Conservation (phyloP, 805 yeast species). For the Saturnispora kantuleensis region DNA sequence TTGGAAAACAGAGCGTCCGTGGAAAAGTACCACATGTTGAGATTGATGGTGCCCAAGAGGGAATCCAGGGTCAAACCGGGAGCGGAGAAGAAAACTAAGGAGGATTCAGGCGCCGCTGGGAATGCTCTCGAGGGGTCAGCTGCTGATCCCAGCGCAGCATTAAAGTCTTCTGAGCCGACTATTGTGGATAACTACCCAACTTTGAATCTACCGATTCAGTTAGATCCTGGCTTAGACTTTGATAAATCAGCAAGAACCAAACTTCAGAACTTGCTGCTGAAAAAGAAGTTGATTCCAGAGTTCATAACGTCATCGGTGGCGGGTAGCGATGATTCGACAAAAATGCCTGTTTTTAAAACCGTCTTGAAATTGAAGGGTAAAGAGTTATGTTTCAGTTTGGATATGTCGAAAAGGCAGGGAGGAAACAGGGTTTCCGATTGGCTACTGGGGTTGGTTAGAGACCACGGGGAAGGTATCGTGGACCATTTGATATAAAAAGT, state of each 20-base stretch:
- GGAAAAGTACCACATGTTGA: slow-evolving; percentile 50
- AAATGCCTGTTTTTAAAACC: slow-evolving; percentile 17
- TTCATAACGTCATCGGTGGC: slow-evolving; percentile 16
- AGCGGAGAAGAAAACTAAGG: background rate
- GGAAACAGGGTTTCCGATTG: slow-evolving; percentile 31
- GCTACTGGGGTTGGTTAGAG: slow-evolving; percentile 12
- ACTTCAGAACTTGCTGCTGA: slow-evolving; percentile 3
- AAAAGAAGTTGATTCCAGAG: slow-evolving; percentile 22
- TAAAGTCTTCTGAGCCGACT: too few relatives aligned
- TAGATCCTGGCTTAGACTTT: background rate
- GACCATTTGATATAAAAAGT: too few relatives aligned
- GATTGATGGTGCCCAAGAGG: slow-evolving; percentile 44
- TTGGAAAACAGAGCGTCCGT: slow-evolving; percentile 46
- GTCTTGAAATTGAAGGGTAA: slow-evolving; percentile 25
- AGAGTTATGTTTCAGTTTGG: slow-evolving; percentile 26
- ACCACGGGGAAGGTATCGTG: slow-evolving; percentile 6
- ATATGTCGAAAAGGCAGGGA: slow-evolving; percentile 30
- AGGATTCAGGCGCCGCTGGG: background rate
- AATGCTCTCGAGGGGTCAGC: too few relatives aligned
- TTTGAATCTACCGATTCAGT: background rate
- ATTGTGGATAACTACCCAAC: background rate
- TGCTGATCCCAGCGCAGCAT: too few relatives aligned
- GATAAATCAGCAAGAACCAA: slow-evolving; percentile 8
- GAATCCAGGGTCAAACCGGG: slow-evolving; percentile 13
- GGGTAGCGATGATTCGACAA: slow-evolving; percentile 6